Conservation (phyloP, 805 yeast genomes). For the Cyberlindnera maritima region DNA sequence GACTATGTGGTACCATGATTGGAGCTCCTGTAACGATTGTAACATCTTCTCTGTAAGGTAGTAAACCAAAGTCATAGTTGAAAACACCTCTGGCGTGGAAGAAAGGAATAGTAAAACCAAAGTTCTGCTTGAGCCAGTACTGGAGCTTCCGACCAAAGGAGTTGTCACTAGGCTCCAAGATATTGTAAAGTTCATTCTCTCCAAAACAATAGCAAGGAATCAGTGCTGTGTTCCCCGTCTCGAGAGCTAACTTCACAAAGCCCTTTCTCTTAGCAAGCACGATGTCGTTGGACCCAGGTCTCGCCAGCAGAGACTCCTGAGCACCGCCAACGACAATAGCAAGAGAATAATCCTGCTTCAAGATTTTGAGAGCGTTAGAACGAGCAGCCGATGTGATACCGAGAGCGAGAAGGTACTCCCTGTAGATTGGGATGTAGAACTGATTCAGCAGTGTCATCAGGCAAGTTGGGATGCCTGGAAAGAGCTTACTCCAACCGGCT, state of each 20-base stretch:
- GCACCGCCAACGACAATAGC: conserved; percentile 97
- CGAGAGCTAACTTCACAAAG: conserved; percentile 81
- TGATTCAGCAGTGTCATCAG: conserved; percentile 81
- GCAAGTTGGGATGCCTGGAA: conserved; percentile 83
- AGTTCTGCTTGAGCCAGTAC: conserved; percentile 61
- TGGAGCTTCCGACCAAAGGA: conserved; percentile 59
- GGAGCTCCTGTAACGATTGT: conserved; percentile 75
- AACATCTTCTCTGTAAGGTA: conserved; percentile 82
- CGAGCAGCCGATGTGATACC: conserved; percentile 87
- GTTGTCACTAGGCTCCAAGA: conserved; percentile 40
- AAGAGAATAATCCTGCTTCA: conserved; percentile 67
- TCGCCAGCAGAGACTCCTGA: conserved; percentile 74
- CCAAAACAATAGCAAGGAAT: conserved; percentile 94
- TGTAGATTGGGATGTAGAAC: conserved; percentile 77
- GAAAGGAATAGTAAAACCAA: conserved; percentile 87
- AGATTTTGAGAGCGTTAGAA: conserved; percentile 61
- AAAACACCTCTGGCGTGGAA: conserved; percentile 91
- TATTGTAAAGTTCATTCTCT: conserved; percentile 66
- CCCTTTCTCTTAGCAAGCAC: conserved; percentile 82
- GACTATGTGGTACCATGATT: conserved; percentile 50
- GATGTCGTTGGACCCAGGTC: conserved; percentile 58
- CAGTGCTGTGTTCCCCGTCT: conserved; percentile 68
- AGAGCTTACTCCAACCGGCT: conserved; percentile 58
- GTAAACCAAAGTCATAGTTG: conserved; percentile 85
- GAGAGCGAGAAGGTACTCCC: conserved; percentile 78